A percentile compares a stretch with the other conserved stretches of the same genome.
These are phyloP conservation scores for Scleromitrula shiraiana DNA, from an alignment of 2,329 filamentous ascomycete species.

Conservation along the genomic window DNA sequence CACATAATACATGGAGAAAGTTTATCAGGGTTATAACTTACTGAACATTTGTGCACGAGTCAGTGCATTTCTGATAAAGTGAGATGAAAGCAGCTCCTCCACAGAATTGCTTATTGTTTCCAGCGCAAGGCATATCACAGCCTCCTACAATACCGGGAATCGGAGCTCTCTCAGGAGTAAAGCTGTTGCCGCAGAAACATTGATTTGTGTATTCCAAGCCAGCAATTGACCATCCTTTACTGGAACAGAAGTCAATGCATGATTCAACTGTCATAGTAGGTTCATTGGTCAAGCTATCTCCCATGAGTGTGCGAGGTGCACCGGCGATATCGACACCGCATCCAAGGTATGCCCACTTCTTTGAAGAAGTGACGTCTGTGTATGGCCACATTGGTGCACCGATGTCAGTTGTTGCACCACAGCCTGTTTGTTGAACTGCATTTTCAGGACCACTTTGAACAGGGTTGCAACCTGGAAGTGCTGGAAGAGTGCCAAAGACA, in stretches of 20 bases:
- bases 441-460: slow-evolving; percentile 20
- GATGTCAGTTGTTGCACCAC: slow-evolving; percentile 40
- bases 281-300: slow-evolving; percentile 3
- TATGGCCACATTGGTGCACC: slow-evolving; percentile 39
- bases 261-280: slow-evolving; percentile 19
- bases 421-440: slow-evolving; percentile 32
- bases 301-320: slow-evolving; percentile 29
- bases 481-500: slow-evolving; percentile 36
- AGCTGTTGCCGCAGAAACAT: slow-evolving; percentile 23
- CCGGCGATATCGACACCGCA: slow-evolving; percentile 46
- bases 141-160: not conserved
- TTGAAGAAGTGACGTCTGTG: slow-evolving; percentile 36
- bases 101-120: slow-evolving; percentile 18
- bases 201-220: slow-evolving; percentile 30
- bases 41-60: slow-evolving; percentile 1
- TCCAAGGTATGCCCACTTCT: slow-evolving; percentile 50
- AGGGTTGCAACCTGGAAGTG: slow-evolving; percentile 48
- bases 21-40: not conserved
- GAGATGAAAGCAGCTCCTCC: slow-evolving; percentile 17
- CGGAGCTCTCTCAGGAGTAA: slow-evolving; percentile 10
- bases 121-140: slow-evolving; percentile 13
- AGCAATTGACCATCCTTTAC: slow-evolving; percentile 19
- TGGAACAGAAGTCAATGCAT: slow-evolving; percentile 28
- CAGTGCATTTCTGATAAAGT: slow-evolving; percentile 10
- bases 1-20: not conserved